Evolutionary conservation across 805 yeast genomes (phyloP).

Genomic region (Kazachstania taianensis): DNA sequence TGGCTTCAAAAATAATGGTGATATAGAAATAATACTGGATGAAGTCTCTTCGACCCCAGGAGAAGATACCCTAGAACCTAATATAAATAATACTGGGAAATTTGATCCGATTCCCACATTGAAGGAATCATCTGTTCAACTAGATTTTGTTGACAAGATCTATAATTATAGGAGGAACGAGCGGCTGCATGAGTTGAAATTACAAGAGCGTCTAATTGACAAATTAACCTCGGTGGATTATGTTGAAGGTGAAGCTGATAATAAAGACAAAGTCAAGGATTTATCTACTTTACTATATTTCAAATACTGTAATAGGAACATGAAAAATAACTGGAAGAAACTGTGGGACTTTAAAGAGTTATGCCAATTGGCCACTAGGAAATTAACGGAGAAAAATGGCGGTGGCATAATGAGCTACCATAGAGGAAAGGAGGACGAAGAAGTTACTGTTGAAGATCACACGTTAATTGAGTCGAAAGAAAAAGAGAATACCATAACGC

Average conservation of each 20-base stretch:
- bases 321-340: conserved; percentile 16
- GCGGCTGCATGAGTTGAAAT: conserved; percentile 23
- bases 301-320: conserved; percentile 26
- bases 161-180: conserved; percentile 35
- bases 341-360: conserved; percentile 39
- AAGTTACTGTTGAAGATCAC: not conserved
- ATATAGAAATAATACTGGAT: conserved; percentile 45
- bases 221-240: conserved; percentile 9
- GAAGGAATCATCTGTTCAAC: conserved; percentile 20
- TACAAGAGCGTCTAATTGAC: conserved; percentile 28
- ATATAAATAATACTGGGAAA: conserved; percentile 1
- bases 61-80: too few species aligned
- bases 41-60: conserved; percentile 25
- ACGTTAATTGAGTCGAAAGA: too few species aligned
- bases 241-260: not conserved
- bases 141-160: conserved; percentile 22
- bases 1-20: conserved; percentile 44
- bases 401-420: not conserved
- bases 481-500: not conserved
- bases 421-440: not conserved
- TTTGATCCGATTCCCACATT: conserved; percentile 16
- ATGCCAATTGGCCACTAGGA: conserved; percentile 32
- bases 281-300: conserved; percentile 29
- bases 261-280: conserved; percentile 11
- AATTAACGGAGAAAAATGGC: conserved; percentile 11